Percentiles rank a stretch among this genome's conserved stretches.
Conservation (phyloP, 2,329 filamentous ascomycete species). For the Huntiella moniliformis region DNA sequence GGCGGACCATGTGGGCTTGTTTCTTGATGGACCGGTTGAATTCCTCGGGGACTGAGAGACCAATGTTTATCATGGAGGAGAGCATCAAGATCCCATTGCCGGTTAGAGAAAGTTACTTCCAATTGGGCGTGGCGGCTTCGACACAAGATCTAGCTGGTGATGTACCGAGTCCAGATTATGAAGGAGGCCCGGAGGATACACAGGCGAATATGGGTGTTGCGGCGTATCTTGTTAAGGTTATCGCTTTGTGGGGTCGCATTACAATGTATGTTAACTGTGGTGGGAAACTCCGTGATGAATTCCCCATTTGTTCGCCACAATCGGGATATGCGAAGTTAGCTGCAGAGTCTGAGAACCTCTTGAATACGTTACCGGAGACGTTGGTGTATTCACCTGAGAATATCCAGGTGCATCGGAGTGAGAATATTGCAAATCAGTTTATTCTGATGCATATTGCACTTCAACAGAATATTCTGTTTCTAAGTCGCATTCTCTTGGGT, state of each 20-base stretch:
- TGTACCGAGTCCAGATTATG: slow-evolving; percentile 37
- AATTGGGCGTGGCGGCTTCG: slow-evolving; percentile 73
- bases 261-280: slow-evolving; percentile 83
- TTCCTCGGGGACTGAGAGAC: slow-evolving; percentile 82
- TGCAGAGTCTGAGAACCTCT: slow-evolving; percentile 52
- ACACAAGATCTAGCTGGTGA: slow-evolving; percentile 68
- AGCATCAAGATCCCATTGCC: slow-evolving; percentile 78
- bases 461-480: slow-evolving; percentile 76
- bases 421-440: slow-evolving; percentile 78
- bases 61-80: slow-evolving; percentile 78
- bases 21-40: slow-evolving; percentile 97
- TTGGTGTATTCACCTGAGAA: slow-evolving; percentile 69
- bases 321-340: slow-evolving; percentile 58
- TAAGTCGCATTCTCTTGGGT: slow-evolving; percentile 46
- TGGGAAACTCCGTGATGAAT: slow-evolving; percentile 57
- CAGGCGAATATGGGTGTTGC: slow-evolving; percentile 85
- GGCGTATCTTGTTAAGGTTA: slow-evolving; percentile 69
- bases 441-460: slow-evolving; percentile 79
- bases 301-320: slow-evolving; percentile 65
- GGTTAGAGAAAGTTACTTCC: slow-evolving; percentile 75
- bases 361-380: slow-evolving; percentile 45
- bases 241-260: slow-evolving; percentile 77
- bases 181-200: not conserved
- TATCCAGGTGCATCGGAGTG: slow-evolving; percentile 63
- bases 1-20: slow-evolving; percentile 95